Base-by-base conservation (phyloP, 140 eudicot species). In the Cichorium intybus region DNA sequence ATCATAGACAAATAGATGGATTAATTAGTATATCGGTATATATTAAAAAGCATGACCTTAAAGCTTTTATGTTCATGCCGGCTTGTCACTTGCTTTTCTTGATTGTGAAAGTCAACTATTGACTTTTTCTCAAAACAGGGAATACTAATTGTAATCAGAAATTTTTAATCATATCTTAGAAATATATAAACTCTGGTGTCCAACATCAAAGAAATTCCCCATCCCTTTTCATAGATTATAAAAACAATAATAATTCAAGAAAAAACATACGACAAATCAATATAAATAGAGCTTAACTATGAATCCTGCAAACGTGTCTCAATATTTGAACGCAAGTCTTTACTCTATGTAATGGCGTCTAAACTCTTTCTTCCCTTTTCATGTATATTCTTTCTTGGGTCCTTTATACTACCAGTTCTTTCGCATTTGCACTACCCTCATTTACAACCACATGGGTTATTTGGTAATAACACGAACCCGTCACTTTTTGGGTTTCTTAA, bases 401-500 rank as follows among this genome's bases (percentile, higher is more conserved):
- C 8, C 16, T 63, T 27, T 1, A 24, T 34, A 10, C 10, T 26
- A 15, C 71, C 66, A 0, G 80, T 52, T 1, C 53, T 67, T 51
- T 67, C 65, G 0, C 75, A 60, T 67, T 60, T 59, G 29, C 59
- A 23, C 7, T 27, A 59, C 39, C 70, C 70, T 26, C 24, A 64
- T 15, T 29, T 62, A 12, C 62, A 69, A 3, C 52, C 34, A 58
- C 56, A 69, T 4, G 53, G 18, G 50, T 31, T 62, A 8, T n/a
- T 43, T 0, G 29, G 16, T 18, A 50, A 58, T 14, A 64, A 21
- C 45, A 18, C 70, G 4, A 1, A 66, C 12, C 14, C 64, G 6
- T 31, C 78, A 11, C 73, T 78, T 64, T 80, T 74, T 28, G 80
- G 69, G 51, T 70, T 75, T 61, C 67, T 80, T 12, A 75, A 60